Evolutionary conservation across 1,284 basidiomycete genomes (phyloP), one percentile per base, ranked within the genome.

Genomic region (Porogramme epimiltina): DNA sequence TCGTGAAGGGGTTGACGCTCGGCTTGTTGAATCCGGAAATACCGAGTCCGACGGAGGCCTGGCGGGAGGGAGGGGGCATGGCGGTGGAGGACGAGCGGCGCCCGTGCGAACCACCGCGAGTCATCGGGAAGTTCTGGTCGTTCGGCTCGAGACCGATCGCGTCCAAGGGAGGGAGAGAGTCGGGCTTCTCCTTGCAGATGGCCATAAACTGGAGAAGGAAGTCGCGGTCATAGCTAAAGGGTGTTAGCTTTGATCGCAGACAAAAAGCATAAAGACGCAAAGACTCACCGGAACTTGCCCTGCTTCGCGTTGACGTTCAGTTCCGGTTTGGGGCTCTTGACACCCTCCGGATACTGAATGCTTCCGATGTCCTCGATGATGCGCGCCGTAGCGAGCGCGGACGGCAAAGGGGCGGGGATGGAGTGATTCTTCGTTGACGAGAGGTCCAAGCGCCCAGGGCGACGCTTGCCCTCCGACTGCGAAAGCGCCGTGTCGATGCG

Each of bases 131-230:
- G 2, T 71, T 60, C 60, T 82, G 82, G 51, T 87, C 85, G 11
- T 78, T 79, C 3, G 90, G 85, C 65, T 95, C 93, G 39, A 98
- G 84, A 48, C 96, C 96, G 63, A 99, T 90, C 25, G 89, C 88
- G 62, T 96, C 93, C 43, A 98, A 81, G 56, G 92, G 84, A 31
- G 95, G 94, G 23, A 98, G 84, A 50, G 84, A 82, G 51, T 90
- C 91, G 1, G 97, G 96, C 73, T 95, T 96, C 72, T 98, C 95
- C 71, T 88, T 92, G 79, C 95, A 99, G 51, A 97, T 77, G 36
- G 77, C 76, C 93, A 98, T 97, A 77, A 99, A 99, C 69, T 99
- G 97, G 58, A 99, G 74, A 26, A 99, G 80, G 84, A 99, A 99
- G 40, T 96, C 93, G 44, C 96, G 93, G 72, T 98, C 95, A 71